Conservation (phyloP, 441 rosid species). For the Gossypium gossypioides region DNA sequence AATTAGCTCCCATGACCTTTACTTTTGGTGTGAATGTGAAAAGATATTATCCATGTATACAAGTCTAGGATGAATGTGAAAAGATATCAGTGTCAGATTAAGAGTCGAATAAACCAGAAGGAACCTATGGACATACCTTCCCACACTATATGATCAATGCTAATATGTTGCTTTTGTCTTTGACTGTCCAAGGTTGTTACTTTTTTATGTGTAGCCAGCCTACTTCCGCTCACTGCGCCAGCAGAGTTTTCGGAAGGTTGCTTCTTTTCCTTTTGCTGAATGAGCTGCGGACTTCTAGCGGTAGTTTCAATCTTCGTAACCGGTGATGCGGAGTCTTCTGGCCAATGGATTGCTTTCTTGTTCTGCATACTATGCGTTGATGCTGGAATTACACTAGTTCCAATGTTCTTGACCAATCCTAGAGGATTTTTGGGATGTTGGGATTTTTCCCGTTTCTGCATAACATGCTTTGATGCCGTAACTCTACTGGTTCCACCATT, state of each 20-base stretch:
- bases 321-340: neutral
- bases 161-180: neutral
- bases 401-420: neutral
- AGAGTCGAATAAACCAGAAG: neutral
- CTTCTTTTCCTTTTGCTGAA: neutral
- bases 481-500: neutral
- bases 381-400: neutral
- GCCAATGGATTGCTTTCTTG: neutral
- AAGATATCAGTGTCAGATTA: neutral
- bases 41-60: too few relatives aligned
- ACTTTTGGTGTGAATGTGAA: neutral
- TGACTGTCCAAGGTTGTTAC: neutral
- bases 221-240: neutral
- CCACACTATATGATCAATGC: neutral
- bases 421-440: neutral
- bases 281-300: neutral
- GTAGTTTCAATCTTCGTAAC: constrained; percentile 4
- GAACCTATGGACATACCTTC: constrained; percentile 2
- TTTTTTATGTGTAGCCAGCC: neutral
- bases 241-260: neutral
- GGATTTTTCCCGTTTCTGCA: neutral
- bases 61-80: neutral
- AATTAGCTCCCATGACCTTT: neutral
- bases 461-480: neutral
- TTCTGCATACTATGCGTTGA: neutral